A percentile compares a stretch with the other conserved stretches of the same genome.
These are phyloP conservation scores for Hyphodiscus sp. DNA, from an alignment of 2,329 filamentous ascomycete species.

Conservation along the genomic window DNA sequence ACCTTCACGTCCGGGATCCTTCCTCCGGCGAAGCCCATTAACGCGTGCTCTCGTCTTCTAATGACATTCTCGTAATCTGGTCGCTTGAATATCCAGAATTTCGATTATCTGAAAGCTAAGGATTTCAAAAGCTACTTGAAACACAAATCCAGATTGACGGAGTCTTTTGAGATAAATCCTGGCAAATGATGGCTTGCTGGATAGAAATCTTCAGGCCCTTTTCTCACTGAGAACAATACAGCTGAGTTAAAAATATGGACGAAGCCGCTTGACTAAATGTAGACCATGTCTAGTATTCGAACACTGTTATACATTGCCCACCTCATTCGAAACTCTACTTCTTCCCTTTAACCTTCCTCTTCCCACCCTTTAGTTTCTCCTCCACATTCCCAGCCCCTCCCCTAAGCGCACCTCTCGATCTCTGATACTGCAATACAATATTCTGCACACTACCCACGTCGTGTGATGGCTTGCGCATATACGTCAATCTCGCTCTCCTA, in stretches of 20 bases:
- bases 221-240: no score
- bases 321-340: constrained; percentile 12
- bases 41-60: no score
- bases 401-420: constrained; percentile 41
- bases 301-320: constrained; percentile 7
- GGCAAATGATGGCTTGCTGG: not conserved
- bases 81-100: no score
- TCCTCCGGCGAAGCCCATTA: no score
- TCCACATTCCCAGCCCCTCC: constrained; percentile 20
- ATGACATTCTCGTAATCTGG: no score
- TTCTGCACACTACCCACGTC: constrained; percentile 82
- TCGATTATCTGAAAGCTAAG: no score
- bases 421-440: constrained; percentile 62
- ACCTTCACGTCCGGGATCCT: no score
- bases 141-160: no score
- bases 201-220: not conserved
- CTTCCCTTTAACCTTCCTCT: constrained; percentile 25
- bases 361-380: constrained; percentile 20
- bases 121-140: no score
- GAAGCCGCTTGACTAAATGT: constrained; percentile 2
- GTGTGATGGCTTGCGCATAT: constrained; percentile 82
- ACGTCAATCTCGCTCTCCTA: constrained; percentile 80
- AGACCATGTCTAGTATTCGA: not conserved
- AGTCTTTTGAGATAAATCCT: no score
- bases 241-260: not conserved